Conservation (phyloP, 2,329 filamentous ascomycete genomes). For the Monosporascus sp. region DNA sequence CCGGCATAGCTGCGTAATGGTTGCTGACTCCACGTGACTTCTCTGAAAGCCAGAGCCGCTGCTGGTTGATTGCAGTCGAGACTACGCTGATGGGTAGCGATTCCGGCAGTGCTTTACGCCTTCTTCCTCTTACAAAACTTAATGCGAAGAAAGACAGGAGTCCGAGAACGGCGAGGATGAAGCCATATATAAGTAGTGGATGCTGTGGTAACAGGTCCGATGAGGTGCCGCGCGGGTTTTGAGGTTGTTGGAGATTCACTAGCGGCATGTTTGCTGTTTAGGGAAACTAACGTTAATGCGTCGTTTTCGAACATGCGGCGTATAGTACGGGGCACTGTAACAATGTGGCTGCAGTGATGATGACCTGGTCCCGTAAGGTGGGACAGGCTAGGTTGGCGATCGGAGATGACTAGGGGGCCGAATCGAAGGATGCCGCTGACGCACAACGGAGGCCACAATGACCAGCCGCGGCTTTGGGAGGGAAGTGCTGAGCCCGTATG, state of each 20-base stretch:
- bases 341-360: slow-evolving; percentile 16
- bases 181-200: slow-evolving; percentile 17
- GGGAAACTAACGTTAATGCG: slow-evolving; percentile 21
- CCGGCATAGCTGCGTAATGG: slow-evolving; percentile 21
- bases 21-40: slow-evolving; percentile 27
- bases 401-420: neutral
- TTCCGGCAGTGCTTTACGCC: slow-evolving; percentile 13
- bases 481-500: neutral
- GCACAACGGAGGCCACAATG: neutral
- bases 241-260: slow-evolving; percentile 26
- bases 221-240: slow-evolving; percentile 23
- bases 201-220: slow-evolving; percentile 22
- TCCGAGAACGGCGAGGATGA: slow-evolving; percentile 13
- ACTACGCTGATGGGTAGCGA: slow-evolving; percentile 4
- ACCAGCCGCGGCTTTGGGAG: neutral
- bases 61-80: slow-evolving; percentile 8
- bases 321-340: slow-evolving; percentile 16
- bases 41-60: slow-evolving; percentile 15
- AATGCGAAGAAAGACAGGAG: slow-evolving; percentile 17
- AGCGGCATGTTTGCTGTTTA: slow-evolving; percentile 36
- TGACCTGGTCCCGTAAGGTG: slow-evolving; percentile 2
- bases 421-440: neutral
- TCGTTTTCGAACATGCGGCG: slow-evolving; percentile 6
- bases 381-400: neutral
- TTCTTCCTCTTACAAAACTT: slow-evolving; percentile 12